These are phyloP conservation scores for Wickerhamiella parazyma DNA, from an alignment of 805 yeast species.

Conservation along the genomic window DNA sequence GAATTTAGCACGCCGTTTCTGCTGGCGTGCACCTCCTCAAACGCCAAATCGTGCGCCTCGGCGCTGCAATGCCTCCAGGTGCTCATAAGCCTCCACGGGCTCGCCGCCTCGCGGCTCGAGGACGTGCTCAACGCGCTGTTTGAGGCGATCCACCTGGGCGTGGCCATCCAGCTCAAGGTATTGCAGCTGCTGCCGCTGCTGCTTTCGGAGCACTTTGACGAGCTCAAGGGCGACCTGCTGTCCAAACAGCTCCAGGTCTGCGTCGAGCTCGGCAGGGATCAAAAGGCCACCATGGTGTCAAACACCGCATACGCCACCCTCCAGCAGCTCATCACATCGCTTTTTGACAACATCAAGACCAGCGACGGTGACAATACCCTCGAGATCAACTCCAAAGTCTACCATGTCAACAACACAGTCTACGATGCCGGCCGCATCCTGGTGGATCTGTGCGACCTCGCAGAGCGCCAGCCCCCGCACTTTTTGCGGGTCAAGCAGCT, in stretches of 20 bases:
- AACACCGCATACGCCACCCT: slow-evolving; percentile 90
- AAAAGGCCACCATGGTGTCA: slow-evolving; percentile 60
- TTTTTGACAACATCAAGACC: slow-evolving; percentile 49
- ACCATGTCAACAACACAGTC: slow-evolving; percentile 37
- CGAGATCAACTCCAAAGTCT: slow-evolving; percentile 33
- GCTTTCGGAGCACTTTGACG: slow-evolving; percentile 46
- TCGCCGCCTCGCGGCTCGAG: slow-evolving; percentile 39
- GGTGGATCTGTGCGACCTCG: slow-evolving; percentile 55
- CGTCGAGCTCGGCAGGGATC: slow-evolving; percentile 53
- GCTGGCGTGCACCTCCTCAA: slow-evolving; percentile 58
- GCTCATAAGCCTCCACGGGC: slow-evolving; percentile 38
- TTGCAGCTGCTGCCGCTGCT: slow-evolving; percentile 70
- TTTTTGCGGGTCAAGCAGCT: slow-evolving; percentile 40
- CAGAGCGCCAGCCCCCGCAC: slow-evolving; percentile 42
- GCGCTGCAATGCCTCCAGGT: slow-evolving; percentile 61
- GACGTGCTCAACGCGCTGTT: slow-evolving; percentile 52
- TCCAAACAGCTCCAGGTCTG: slow-evolving; percentile 53
- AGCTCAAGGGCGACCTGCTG: slow-evolving; percentile 42
- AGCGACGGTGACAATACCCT: slow-evolving; percentile 32
- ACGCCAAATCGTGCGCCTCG: slow-evolving; percentile 56
- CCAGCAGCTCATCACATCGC: slow-evolving; percentile 66
- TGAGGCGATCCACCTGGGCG: slow-evolving; percentile 62
- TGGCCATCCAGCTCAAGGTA: slow-evolving; percentile 75
- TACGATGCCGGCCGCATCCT: slow-evolving; percentile 61
- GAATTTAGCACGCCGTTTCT: slow-evolving; percentile 57